Percentiles rank a stretch among this genome's conserved stretches.
These are phyloP conservation scores for Coemansia sp. DNA, from an alignment of 192 early-diverging fungal genomes.

Conservation along the genomic window DNA sequence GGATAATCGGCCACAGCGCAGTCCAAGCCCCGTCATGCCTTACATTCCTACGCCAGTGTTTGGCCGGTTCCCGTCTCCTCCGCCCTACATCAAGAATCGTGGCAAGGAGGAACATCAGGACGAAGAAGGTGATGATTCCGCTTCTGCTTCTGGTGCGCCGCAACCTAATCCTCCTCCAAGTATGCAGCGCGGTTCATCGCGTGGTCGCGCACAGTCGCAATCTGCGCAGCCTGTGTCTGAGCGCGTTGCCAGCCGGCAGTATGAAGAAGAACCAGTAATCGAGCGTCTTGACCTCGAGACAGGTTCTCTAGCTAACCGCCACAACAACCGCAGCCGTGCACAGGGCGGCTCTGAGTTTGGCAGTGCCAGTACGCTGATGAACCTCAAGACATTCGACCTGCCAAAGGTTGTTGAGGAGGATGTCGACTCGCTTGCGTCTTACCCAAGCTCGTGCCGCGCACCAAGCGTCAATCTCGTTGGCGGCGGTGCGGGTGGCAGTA, in stretches of 20 bases:
- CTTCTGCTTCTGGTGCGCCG: too few species aligned
- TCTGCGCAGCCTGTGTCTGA: slow-evolving; percentile 17
- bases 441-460: slow-evolving; percentile 22
- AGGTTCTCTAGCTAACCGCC: slow-evolving; percentile 42
- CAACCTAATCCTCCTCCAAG: background rate
- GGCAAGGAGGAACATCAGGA: slow-evolving; percentile 19
- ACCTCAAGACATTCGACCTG: slow-evolving; percentile 24
- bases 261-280: slow-evolving; percentile 38
- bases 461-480: slow-evolving; percentile 33
- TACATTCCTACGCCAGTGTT: slow-evolving; percentile 45
- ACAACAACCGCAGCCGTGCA: slow-evolving; percentile 33
- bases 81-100: slow-evolving; percentile 50
- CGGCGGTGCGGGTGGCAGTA: slow-evolving; percentile 12
- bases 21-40: slow-evolving; percentile 35
- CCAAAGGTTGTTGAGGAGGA: slow-evolving; percentile 54
- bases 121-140: background rate
- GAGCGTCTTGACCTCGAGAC: slow-evolving; percentile 43
- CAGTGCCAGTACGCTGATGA: slow-evolving; percentile 50
- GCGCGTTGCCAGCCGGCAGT: slow-evolving; percentile 12
- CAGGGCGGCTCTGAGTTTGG: slow-evolving; percentile 41
- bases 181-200: slow-evolving; percentile 5
- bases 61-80: slow-evolving; percentile 51
- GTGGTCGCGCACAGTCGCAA: slow-evolving; percentile 43
- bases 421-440: slow-evolving; percentile 49
- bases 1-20: slow-evolving; percentile 6